Evolutionary conservation across 208 protist species (phyloP).

Genomic region (Leishmania braziliensis): DNA sequence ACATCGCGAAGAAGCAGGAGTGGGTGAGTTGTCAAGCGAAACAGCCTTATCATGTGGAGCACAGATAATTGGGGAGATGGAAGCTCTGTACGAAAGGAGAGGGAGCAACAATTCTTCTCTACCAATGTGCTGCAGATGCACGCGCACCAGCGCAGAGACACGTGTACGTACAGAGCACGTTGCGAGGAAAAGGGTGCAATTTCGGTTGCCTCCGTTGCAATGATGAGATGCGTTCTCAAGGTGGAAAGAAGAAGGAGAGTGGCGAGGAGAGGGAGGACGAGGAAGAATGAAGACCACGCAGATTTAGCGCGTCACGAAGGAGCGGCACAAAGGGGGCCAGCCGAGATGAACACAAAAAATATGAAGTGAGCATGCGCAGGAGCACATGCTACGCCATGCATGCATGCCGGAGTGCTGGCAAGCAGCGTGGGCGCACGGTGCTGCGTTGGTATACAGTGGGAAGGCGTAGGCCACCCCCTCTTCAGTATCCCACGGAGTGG

Average conservation of each 20-base stretch:
- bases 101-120: background rate
- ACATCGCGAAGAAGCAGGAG: constrained; percentile 16
- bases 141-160: background rate
- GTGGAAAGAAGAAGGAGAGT: background rate
- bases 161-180: background rate
- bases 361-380: background rate
- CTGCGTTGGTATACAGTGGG: background rate
- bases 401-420: background rate
- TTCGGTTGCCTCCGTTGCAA: background rate
- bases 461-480: background rate
- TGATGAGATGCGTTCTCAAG: background rate
- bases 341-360: too few relatives aligned
- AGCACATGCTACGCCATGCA: background rate
- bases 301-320: background rate
- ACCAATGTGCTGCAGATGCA: background rate
- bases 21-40: background rate
- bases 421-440: background rate
- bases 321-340: background rate
- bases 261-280: background rate
- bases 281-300: background rate
- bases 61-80: background rate
- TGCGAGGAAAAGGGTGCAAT: background rate
- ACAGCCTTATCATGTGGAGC: background rate
- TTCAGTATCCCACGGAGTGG: background rate
- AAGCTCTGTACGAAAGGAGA: background rate